Conservation (phyloP, 2,329 filamentous ascomycete genomes). For the Penicillium palitans region DNA sequence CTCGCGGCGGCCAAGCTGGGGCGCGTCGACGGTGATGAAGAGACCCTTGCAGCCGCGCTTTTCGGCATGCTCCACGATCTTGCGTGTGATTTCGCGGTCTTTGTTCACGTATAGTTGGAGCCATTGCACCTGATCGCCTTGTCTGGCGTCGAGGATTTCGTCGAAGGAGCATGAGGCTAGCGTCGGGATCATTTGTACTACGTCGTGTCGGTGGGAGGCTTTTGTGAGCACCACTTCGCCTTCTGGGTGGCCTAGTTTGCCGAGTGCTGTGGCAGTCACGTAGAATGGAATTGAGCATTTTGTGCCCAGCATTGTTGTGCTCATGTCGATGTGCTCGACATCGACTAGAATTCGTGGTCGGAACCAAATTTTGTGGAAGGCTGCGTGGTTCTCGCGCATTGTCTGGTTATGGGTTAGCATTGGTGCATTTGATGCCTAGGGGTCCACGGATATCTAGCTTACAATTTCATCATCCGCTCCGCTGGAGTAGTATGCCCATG, state of each 20-base stretch:
- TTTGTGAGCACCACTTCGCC: constrained; percentile 89
- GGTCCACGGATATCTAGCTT: constrained; percentile 16
- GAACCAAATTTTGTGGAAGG: constrained; percentile 98
- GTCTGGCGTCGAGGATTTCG: constrained; percentile 85
- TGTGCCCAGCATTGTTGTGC: constrained; percentile 90
- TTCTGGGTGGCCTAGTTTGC: constrained; percentile 90
- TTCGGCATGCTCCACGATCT: constrained; percentile 90
- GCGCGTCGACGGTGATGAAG: constrained; percentile 98
- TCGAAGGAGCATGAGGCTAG: constrained; percentile 96
- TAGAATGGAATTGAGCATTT: constrained; percentile 88
- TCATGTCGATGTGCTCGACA: constrained; percentile 81
- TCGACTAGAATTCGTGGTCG: constrained; percentile 84
- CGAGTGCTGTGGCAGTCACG: constrained; percentile 91
- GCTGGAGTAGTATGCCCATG: constrained; percentile 97
- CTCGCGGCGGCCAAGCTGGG: constrained; percentile 88
- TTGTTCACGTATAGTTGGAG: constrained; percentile 97
- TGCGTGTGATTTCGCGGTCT: constrained; percentile 83
- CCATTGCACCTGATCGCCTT: constrained; percentile 87
- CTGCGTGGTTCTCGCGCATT: constrained; percentile 89
- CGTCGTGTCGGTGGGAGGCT: constrained; percentile 79
- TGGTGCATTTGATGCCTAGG: constrained; percentile 7
- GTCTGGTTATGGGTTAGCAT: constrained; percentile 57
- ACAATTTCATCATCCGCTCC: constrained; percentile 88
- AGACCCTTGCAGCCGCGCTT: constrained; percentile 87
- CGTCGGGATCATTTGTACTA: constrained; percentile 98